phyloP scores from a whole-genome alignment of 2,329 filamentous ascomycete species.

The Piedraia hortae region DNA sequence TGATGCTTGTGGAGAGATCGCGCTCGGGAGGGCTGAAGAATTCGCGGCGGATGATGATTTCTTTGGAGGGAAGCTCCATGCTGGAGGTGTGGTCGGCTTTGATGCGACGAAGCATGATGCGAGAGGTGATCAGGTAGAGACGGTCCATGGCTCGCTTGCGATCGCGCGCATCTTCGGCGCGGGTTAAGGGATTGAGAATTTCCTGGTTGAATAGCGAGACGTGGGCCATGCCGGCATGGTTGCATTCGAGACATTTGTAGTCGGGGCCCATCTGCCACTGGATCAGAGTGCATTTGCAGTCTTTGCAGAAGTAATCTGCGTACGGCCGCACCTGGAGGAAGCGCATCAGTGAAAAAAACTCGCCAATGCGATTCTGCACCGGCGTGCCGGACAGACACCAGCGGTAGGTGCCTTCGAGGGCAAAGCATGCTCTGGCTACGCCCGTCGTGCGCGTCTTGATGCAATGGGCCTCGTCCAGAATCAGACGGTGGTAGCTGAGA shows the following conservation, averaged over 20 bases:
- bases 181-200: constrained; percentile 49
- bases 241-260: constrained; percentile 43
- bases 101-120: constrained; percentile 83
- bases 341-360: constrained; percentile 69
- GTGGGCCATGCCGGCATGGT: constrained; percentile 34
- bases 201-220: constrained; percentile 86
- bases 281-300: constrained; percentile 50
- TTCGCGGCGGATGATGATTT: constrained; percentile 72
- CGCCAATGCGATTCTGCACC: constrained; percentile 86
- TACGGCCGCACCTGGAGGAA: constrained; percentile 79
- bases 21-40: constrained; percentile 94
- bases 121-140: constrained; percentile 63
- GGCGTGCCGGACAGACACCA: constrained; percentile 93
- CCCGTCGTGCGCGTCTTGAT: constrained; percentile 79
- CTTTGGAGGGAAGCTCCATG: constrained; percentile 91
- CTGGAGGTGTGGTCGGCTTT: constrained; percentile 83
- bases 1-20: constrained; percentile 85
- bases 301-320: constrained; percentile 79
- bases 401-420: constrained; percentile 61
- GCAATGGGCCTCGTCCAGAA: constrained; percentile 84
- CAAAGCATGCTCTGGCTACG: constrained; percentile 86
- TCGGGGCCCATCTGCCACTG: constrained; percentile 59
- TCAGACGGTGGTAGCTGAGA: constrained; percentile 67
- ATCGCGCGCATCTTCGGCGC: constrained; percentile 18
- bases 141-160: constrained; percentile 51